Conservation (phyloP, 768 basidiomycete species). For the Leccinum pellstonianum region DNA sequence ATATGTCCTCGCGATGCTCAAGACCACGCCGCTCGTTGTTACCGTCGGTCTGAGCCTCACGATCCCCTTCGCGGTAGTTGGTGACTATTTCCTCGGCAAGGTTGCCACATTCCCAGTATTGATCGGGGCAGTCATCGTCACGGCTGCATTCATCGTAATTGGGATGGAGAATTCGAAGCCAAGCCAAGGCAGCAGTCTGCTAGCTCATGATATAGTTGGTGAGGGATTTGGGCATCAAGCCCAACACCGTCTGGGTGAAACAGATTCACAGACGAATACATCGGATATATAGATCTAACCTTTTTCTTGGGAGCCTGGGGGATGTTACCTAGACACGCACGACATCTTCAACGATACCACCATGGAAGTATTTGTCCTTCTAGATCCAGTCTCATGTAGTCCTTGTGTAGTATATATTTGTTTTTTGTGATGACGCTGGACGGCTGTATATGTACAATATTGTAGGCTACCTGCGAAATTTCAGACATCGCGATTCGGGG, state of each 20-base stretch:
- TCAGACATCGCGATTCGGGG: not conserved
- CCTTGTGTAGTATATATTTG: not conserved
- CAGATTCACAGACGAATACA: constrained; percentile 8
- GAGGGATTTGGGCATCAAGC: constrained; percentile 5
- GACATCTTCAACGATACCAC: not conserved
- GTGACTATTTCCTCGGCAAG: constrained; percentile 67
- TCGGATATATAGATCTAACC: not conserved
- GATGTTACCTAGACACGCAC: not conserved
- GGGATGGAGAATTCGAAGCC: constrained; percentile 55
- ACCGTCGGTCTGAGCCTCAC: constrained; percentile 92
- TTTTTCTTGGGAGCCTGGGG: not conserved
- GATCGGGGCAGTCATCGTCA: constrained; percentile 72
- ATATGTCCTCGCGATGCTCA: constrained; percentile 90
- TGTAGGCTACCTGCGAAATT: not conserved
- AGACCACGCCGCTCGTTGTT: constrained; percentile 91
- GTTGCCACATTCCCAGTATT: constrained; percentile 60
- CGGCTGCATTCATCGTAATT: constrained; percentile 73
- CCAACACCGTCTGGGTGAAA: constrained; percentile 8
- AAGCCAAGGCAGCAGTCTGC: constrained; percentile 30
- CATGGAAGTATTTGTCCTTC: not conserved
- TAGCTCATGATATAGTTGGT: constrained; percentile 1
- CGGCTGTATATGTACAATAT: not conserved
- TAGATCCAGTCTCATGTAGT: not conserved
- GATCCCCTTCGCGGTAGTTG: constrained; percentile 86
- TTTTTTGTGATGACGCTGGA: not conserved